Evolutionary conservation across 805 yeast species (phyloP), one percentile per base, ranked within the genome.

Genomic region (Saccharomycopsis sp.): DNA sequence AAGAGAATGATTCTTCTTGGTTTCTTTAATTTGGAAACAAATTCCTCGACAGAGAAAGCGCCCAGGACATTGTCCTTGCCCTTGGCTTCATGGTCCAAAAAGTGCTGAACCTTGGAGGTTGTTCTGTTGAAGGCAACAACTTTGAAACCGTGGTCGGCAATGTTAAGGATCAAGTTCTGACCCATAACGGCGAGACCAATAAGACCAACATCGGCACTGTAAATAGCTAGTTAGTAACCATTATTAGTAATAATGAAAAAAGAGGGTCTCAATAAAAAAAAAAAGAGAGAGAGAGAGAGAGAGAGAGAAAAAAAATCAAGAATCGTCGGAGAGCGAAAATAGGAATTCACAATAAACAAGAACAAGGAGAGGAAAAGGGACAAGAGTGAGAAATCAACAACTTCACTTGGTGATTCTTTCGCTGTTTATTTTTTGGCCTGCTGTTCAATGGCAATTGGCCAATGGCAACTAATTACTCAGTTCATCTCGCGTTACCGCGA

Each of bases 151-250:
- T 89, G 94, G 75, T 89, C 98, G 55, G 98, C 98, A 60, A 94
- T 94, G 68, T 89, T 89, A 54, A 89, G 75, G 64, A 89, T 86
- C 75, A 89, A 73, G 77, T 89, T 89, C 75, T 84, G 95, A 68
- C 98, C 98, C 98, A 89, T 89, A 55, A 89, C 98, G 81, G 98
- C 98, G 76, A 89, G 77, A 64, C 98, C 98, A 61, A 92, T 88
- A 65, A 89, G 84, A 68, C 96, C 98, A 66, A 89, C 79, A 80
- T 89, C 98, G 74, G 89, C 92, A 63, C 84, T 77, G 26, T 18
- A n/a, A 30, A 20, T 20, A 12, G 8, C 32, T 34, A 34, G 21
- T 34, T 7, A 7, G 8, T 8, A 30, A 30, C 16, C 6, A 30
- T 30, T 30, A n/a, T n/a, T n/a, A n/a, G n/a, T n/a, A n/a, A n/a